Conservation (phyloP, 1,284 basidiomycete species). For the Uromyces viciae-fabae region DNA sequence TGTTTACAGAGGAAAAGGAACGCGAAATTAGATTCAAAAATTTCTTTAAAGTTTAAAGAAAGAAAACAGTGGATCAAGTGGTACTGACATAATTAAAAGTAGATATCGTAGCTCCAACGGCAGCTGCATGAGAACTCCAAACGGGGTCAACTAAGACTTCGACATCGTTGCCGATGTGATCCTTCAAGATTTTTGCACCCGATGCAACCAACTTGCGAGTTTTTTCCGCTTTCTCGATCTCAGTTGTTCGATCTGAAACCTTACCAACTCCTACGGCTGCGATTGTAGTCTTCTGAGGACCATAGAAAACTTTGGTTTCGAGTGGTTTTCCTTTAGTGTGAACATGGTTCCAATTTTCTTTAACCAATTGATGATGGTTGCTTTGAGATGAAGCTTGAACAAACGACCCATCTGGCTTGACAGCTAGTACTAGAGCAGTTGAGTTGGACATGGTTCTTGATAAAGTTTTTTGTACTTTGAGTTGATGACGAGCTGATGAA, state of each 20-base stretch:
- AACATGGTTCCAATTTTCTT: constrained; percentile 17
- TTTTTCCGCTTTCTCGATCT: constrained; percentile 33
- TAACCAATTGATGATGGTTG: neutral
- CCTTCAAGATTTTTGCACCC: constrained; percentile 36
- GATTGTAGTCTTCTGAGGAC: constrained; percentile 8
- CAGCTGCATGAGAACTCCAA: constrained; percentile 44
- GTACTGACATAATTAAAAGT: constrained; percentile 38
- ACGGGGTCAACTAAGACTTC: constrained; percentile 28
- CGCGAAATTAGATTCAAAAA: neutral
- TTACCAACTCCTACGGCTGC: constrained; percentile 20
- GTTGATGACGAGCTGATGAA: too few relatives aligned
- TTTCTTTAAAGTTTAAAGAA: too few relatives aligned
- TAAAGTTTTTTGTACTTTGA: too few relatives aligned
- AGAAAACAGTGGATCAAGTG: too few relatives aligned
- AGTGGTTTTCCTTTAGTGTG: constrained; percentile 20
- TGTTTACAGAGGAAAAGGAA: neutral
- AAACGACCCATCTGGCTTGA: constrained; percentile 30
- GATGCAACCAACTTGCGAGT: constrained; percentile 30
- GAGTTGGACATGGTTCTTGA: neutral
- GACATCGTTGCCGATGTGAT: constrained; percentile 12
- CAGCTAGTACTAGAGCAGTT: constrained; percentile 1
- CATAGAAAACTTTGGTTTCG: constrained; percentile 32
- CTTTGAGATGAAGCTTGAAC: neutral
- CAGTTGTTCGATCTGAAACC: neutral
- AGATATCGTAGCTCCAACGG: constrained; percentile 33